phyloP scores from a whole-genome alignment of 2,329 filamentous ascomycete genomes.

The Epichloe brachyelytri region DNA sequence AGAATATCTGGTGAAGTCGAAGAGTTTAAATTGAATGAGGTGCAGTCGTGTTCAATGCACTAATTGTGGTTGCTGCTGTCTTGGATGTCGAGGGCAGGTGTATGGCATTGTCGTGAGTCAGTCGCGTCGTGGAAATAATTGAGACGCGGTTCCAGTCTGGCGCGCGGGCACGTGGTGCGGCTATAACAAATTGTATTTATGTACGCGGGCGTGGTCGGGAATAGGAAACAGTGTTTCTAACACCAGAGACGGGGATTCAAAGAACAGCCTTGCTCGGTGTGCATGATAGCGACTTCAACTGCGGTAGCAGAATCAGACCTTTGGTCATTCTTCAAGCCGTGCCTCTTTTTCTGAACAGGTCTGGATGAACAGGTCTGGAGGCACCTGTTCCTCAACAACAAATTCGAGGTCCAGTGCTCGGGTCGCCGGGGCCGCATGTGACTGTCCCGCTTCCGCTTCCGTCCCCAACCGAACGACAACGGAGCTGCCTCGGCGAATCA shows the following conservation, averaged over 20 bases:
- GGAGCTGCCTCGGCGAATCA: slow-evolving; percentile 11
- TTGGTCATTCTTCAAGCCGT: too few species aligned
- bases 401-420: too few species aligned
- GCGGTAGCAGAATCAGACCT: too few species aligned
- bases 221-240: too few species aligned
- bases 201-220: neutral
- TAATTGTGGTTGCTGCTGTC: neutral
- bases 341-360: too few species aligned
- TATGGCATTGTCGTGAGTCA: neutral
- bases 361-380: too few species aligned
- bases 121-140: neutral
- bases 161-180: slow-evolving; percentile 20
- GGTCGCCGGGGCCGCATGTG: neutral
- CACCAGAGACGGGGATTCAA: too few species aligned
- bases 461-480: slow-evolving; percentile 5
- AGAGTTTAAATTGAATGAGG: neutral
- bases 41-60: neutral
- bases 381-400: too few species aligned
- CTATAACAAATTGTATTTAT: neutral
- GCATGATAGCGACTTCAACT: too few species aligned
- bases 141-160: slow-evolving; percentile 13
- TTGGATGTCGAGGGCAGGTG: neutral
- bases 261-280: too few species aligned
- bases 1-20: neutral
- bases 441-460: neutral